Base-by-base conservation (phyloP, 2,329 filamentous ascomycete genomes). In the Talaromyces sp. region DNA sequence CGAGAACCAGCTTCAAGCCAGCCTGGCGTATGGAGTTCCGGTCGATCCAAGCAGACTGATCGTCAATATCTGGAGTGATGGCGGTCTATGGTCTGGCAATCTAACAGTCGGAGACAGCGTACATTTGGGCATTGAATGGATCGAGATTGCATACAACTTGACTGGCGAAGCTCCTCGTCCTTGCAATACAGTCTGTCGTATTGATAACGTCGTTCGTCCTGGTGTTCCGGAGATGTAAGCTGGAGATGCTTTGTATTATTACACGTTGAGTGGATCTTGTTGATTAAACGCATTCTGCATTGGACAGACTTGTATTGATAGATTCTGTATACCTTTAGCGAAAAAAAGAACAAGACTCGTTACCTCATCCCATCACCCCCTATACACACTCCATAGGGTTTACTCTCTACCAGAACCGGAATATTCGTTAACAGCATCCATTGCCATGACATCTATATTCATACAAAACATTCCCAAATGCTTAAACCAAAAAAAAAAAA, bases 31-130 rank as follows among this genome's bases (percentile, higher is more conserved):
- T 37, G 68, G 72, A 2, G 77, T 80, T 1, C 78, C 78, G 0
- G 68, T 72, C 52, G 66, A 72, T 33, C 74, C 76, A 19, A 79
- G 77, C 65, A 72, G 73, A 65, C 45, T 81, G 16, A 72, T 77
- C 16, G 64, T 81, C 57, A 81, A 80, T 58, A 71, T 81, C 13
- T 81, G 79, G 79, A 80, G 77, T 62, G 74, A 80, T 65, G 79
- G 79, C 0, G 76, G 77, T 0, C 22, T 69, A 3, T 81, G 79
- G 78, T 77, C 77, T 0, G 78, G 78, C 2, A 78, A 79, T 63
- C 74, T 81, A 73, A 68, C 63, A 1, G 65, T 78, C 1, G 77
- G 77, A 0, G 71, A 75, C 11, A 75, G 72, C 61, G 76, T 78
- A 3, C 73, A 72, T 45, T 69, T 80, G 67, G 78, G 73, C 0